A percentile compares a stretch with the other conserved stretches of the same genome.
phyloP scores from a whole-genome alignment of 2,329 filamentous ascomycete species.

The Tothia fuscella region DNA sequence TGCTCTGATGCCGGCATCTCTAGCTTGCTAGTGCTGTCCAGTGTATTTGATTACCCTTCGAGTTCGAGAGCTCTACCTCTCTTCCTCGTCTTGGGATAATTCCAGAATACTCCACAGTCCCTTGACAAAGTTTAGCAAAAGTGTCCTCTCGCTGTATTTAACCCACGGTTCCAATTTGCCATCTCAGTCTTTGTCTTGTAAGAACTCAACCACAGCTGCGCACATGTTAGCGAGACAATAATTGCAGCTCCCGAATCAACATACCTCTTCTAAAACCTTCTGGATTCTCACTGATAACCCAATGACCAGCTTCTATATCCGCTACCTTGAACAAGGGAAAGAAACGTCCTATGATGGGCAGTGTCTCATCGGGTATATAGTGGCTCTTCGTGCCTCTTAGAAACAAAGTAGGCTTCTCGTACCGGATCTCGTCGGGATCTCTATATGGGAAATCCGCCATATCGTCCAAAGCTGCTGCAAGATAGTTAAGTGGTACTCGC shows the following conservation, averaged over 20 bases:
- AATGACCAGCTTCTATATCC: conserved; percentile 71
- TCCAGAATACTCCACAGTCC: too few species aligned
- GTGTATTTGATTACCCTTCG: too few species aligned
- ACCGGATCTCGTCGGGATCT: conserved; percentile 54
- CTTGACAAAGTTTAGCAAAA: too few species aligned
- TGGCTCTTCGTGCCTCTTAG: conserved; percentile 63
- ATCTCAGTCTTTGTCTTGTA: conserved; percentile 42
- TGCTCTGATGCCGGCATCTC: too few species aligned
- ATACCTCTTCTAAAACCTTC: conserved; percentile 63
- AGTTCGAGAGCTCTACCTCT: too few species aligned
- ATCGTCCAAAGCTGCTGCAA: conserved; percentile 56
- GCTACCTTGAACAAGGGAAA: conserved; percentile 65
- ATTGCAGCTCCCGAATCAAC: conserved; percentile 16
- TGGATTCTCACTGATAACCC: conserved; percentile 82
- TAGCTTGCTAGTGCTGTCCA: too few species aligned
- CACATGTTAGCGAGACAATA: too few species aligned
- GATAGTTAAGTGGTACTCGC: conserved; percentile 62
- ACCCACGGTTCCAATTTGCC: too few species aligned
- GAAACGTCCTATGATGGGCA: conserved; percentile 70
- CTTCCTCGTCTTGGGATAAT: conserved; percentile 12
- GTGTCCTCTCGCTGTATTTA: too few species aligned
- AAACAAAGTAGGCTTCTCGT: conserved; percentile 68
- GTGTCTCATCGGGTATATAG: conserved; percentile 68
- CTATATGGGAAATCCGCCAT: conserved; percentile 86
- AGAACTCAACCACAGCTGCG: conserved; percentile 56